Base-by-base conservation (phyloP, 1,284 basidiomycete genomes). In the Spongispora temasekensis region DNA sequence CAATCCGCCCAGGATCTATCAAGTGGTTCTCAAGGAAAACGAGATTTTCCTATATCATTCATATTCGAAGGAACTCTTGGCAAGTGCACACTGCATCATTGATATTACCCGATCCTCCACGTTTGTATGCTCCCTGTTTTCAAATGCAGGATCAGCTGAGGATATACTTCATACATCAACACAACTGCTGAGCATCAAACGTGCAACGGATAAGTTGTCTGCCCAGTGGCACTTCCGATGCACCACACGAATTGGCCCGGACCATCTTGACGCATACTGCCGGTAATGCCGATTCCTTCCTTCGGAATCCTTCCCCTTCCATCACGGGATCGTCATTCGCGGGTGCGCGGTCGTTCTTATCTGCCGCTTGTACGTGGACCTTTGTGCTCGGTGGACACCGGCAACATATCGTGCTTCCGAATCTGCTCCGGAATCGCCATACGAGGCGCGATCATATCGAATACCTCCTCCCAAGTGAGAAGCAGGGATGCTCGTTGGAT, bases 401-500 rank as follows among this genome's bases (percentile, higher is more conserved):
- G 30, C 65, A 71, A 12, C 67, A 67, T 5, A 42, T 79, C 56
- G 64, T 60, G n/a, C 30, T 78, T 25, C 65, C 68, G n/a, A 64
- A 65, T 31, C 63, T 56, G 9, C 53, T 61, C 37, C 40, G 56
- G 44, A 56, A 34, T 1, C 58, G 57, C 53, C 55, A 48, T 42
- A 54, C 42, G 30, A 62, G 56, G 51, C 19, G 15, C 51, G 62
- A 61, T 30, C 31, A 57, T 37, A n/a, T 19, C 62, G 58, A 58
- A 46, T 35, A n/a, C 52, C 61, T 28, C 64, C n/a, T n/a, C n/a
- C n/a, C n/a, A n/a, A 59, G 61, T 59, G 61, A 5, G 61, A 74
- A 40, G 62, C 42, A 44, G 73, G 76, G 6, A 34, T 75, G 12
- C 9, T 78, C 51, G 59, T 67, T 12, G 78, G 77, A 19, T 71